Evolutionary conservation across 176 grass and related monocot species (phyloP), one percentile per base, ranked within the genome.

Genomic region (Poa annua): DNA sequence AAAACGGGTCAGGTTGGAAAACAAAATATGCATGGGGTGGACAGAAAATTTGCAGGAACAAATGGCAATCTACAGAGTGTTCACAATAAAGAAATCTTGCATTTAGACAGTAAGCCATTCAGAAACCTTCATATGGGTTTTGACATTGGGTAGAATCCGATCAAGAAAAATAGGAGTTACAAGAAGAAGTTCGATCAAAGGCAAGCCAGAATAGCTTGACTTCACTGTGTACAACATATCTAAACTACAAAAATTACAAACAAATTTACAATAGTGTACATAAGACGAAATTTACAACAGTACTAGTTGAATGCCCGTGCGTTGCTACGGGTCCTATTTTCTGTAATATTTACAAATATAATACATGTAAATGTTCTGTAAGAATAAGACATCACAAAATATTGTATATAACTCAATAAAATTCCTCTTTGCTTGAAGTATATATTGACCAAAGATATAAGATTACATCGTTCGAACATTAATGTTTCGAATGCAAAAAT

Each of bases 271-370:
- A 39, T 39, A 39, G 38, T 8, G 7, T 39, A 51, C 16, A 51
- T 4, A 53, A 63, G 54, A 80, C 71, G 72, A 54, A 54, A 82
- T 83, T 54, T 39, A 70, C 16, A 69, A 36, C 4, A 36, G 35
- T 36, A 36, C 3, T 36, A n/a, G n/a, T n/a, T n/a, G n/a, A n/a
- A n/a, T n/a, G n/a, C n/a, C n/a, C n/a, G n/a, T n/a, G n/a, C n/a
- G n/a, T n/a, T n/a, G n/a, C n/a, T n/a, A n/a, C n/a, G n/a, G n/a
- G n/a, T n/a, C n/a, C n/a, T n/a, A n/a, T n/a, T n/a, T n/a, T n/a
- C n/a, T n/a, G n/a, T n/a, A n/a, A n/a, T n/a, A n/a, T n/a, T n/a
- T n/a, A n/a, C n/a, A n/a, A n/a, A n/a, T n/a, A n/a, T n/a, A n/a
- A n/a, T n/a, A n/a, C n/a, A n/a, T n/a, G n/a, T n/a, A n/a, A n/a